phyloP scores from a whole-genome alignment of 768 basidiomycete species.

The Termitomyces sp. region DNA sequence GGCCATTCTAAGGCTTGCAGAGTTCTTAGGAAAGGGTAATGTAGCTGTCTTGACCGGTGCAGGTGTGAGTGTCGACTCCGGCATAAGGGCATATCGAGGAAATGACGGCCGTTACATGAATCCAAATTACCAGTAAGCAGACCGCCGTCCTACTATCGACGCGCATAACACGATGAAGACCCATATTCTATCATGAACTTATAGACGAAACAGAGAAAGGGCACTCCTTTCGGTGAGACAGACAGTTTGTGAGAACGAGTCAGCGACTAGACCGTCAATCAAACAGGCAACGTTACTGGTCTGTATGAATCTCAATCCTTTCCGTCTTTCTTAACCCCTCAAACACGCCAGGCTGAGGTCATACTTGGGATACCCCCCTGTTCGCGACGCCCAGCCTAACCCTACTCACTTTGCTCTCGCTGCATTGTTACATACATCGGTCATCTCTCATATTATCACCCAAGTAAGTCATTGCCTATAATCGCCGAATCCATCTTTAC shows the following conservation, averaged over 20 bases:
- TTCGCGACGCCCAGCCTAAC: slow-evolving; percentile 80
- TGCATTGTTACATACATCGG: slow-evolving; percentile 67
- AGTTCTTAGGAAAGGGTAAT: slow-evolving; percentile 68
- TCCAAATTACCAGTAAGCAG: slow-evolving; percentile 75
- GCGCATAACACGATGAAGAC: slow-evolving; percentile 29
- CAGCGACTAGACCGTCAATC: not conserved
- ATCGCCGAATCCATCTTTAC: slow-evolving; percentile 14
- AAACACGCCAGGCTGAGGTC: slow-evolving; percentile 50
- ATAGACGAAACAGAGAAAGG: slow-evolving; percentile 69
- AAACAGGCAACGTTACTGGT: slow-evolving; percentile 81
- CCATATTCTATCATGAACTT: slow-evolving; percentile 81
- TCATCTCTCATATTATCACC: slow-evolving; percentile 66
- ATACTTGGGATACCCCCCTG: slow-evolving; percentile 82
- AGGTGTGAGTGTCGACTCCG: slow-evolving; percentile 92
- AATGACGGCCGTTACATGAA: slow-evolving; percentile 84
- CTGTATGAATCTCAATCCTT: slow-evolving; percentile 8
- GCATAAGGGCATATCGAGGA: slow-evolving; percentile 92
- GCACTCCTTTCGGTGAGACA: slow-evolving; percentile 58
- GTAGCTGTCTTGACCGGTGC: slow-evolving; percentile 81
- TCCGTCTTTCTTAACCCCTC: slow-evolving; percentile 5
- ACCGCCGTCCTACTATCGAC: not conserved
- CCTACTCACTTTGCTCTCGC: slow-evolving; percentile 86
- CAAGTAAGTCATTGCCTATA: slow-evolving; percentile 39
- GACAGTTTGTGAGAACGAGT: not conserved
- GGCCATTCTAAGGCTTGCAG: slow-evolving; percentile 55